phyloP scores from a whole-genome alignment of 352 stramenopile species.

The Pythium biforme region DNA sequence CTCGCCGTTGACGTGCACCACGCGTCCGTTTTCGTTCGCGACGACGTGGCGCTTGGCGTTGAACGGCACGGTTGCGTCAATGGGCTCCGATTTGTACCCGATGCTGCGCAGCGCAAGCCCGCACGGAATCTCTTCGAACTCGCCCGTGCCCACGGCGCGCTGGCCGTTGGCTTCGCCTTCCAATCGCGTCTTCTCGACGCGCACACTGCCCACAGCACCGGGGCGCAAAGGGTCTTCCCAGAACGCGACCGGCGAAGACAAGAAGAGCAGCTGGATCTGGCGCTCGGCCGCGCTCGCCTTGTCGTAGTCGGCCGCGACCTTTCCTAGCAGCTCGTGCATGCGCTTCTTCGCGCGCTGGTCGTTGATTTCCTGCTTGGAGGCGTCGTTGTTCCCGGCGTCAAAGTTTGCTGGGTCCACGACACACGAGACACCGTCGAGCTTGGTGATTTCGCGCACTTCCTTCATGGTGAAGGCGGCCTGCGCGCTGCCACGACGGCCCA shows the following conservation, averaged over 20 bases:
- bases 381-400: constrained; percentile 75
- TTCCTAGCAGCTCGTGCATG: constrained; percentile 80
- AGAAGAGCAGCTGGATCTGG: constrained; percentile 88
- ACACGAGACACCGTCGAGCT: constrained; percentile 75
- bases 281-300: constrained; percentile 32
- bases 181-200: constrained; percentile 88
- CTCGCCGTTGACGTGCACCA: constrained; percentile 37
- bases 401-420: constrained; percentile 89
- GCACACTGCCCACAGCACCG: constrained; percentile 55
- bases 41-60: constrained; percentile 69
- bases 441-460: constrained; percentile 90
- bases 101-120: constrained; percentile 81
- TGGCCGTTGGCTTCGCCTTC: constrained; percentile 85
- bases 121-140: constrained; percentile 83
- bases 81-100: constrained; percentile 90
- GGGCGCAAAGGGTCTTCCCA: constrained; percentile 47
- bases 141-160: constrained; percentile 78
- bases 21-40: constrained; percentile 52
- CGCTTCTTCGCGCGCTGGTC: constrained; percentile 80
- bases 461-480: constrained; percentile 99
- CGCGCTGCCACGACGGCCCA: constrained; percentile 93
- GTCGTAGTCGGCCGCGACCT: constrained; percentile 44
- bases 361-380: constrained; percentile 88
- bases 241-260: constrained; percentile 86
- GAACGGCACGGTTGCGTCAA: constrained; percentile 76